These are phyloP conservation scores for Xylariaceae sp. DNA, from an alignment of 2,329 filamentous ascomycete species.

Conservation along the genomic window DNA sequence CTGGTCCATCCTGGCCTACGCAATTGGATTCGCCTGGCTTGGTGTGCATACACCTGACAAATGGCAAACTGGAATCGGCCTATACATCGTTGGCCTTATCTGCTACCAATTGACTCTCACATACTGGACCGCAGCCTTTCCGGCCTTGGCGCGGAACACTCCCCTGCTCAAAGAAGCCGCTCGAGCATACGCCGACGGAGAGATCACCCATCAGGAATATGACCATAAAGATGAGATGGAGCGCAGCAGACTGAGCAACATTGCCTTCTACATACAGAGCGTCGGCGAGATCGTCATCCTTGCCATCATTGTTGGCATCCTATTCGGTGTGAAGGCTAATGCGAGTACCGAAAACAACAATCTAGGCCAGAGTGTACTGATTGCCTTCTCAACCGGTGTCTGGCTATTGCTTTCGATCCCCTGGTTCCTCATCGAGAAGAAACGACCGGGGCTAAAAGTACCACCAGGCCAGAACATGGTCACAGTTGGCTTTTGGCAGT, in stretches of 20 bases:
- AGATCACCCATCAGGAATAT: constrained; percentile 58
- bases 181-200: constrained; percentile 36
- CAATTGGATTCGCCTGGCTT: constrained; percentile 64
- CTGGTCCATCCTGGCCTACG: constrained; percentile 60
- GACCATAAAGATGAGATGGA: constrained; percentile 61
- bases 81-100: constrained; percentile 67
- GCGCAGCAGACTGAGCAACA: constrained; percentile 61
- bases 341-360: constrained; percentile 60
- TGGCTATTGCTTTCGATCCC: constrained; percentile 64
- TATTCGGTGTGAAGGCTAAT: constrained; percentile 60
- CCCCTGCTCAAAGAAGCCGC: constrained; percentile 33
- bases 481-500: constrained; percentile 60
- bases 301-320: constrained; percentile 62
- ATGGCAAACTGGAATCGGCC: constrained; percentile 58
- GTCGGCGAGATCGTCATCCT: constrained; percentile 61
- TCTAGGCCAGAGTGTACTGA: constrained; percentile 62
- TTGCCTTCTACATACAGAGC: constrained; percentile 63
- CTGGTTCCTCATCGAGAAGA: constrained; percentile 66
- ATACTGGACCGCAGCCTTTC: constrained; percentile 64
- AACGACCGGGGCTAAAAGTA: constrained; percentile 53
- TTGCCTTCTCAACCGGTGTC: constrained; percentile 62
- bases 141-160: constrained; percentile 38
- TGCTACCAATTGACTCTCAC: constrained; percentile 66
- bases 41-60: constrained; percentile 58
- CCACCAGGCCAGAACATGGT: constrained; percentile 45